These are phyloP conservation scores for Teratosphaeria nubilosa DNA, from an alignment of 2,329 filamentous ascomycete genomes.

Conservation along the genomic window DNA sequence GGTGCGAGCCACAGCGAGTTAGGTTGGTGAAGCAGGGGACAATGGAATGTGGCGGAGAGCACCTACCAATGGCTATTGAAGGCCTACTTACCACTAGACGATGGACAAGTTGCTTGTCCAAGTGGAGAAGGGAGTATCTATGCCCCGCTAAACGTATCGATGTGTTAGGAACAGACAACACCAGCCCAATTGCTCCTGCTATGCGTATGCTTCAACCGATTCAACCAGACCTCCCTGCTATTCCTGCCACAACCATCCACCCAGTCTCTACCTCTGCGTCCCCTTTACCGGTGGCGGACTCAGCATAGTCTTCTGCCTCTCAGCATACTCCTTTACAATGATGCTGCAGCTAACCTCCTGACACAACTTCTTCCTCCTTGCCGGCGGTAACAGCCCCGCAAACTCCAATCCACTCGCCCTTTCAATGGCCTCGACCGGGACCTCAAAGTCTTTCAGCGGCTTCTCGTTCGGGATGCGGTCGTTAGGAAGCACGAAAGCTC, in stretches of 20 bases:
- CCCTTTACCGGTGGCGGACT: conserved; percentile 19
- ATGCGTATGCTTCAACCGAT: background rate
- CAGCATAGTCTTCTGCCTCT: conserved; percentile 42
- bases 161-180: background rate
- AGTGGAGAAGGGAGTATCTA: background rate
- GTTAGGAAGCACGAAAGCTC: conserved; percentile 92
- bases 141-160: background rate
- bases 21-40: too few relatives aligned
- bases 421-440: conserved; percentile 86
- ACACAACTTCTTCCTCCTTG: conserved; percentile 70
- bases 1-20: too few relatives aligned
- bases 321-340: conserved; percentile 68
- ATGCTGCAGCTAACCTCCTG: conserved; percentile 76
- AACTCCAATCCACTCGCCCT: conserved; percentile 88
- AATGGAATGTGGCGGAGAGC: too few relatives aligned
- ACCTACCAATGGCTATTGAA: too few relatives aligned
- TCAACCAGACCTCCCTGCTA: background rate
- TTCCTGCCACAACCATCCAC: background rate
- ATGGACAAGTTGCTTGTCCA: background rate
- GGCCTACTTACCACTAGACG: background rate
- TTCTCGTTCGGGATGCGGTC: conserved; percentile 79
- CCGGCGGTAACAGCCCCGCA: conserved; percentile 62
- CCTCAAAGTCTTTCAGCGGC: conserved; percentile 83
- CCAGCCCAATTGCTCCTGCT: background rate
- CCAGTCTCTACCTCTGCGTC: conserved; percentile 6